Base-by-base conservation (phyloP, 2,329 filamentous ascomycete genomes). In the Phialophora tarda region DNA sequence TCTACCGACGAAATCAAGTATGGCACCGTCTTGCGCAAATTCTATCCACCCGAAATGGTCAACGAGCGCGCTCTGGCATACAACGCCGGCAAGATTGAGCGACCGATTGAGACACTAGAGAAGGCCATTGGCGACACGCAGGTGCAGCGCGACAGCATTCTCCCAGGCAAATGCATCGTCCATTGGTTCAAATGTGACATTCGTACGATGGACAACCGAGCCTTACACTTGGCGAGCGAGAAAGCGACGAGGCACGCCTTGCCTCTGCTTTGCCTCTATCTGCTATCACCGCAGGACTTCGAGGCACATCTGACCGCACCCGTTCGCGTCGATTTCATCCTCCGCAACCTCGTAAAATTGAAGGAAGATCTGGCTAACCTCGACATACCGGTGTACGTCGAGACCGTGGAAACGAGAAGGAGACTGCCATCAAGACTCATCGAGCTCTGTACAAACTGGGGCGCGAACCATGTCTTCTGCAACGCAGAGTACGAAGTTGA, bases 401-500 rank as follows among this genome's bases (percentile, higher is more conserved):
- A 92, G 77, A 91, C 87, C 0, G 84, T 92, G 6, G 84, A 88
- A 61, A 85, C 86, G 72, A 82, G 93, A 38, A 89, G 83, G 69
- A 78, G 82, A 0, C 82, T 95, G 0, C 85, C 88, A 0, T 77
- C 76, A 1, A 82, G 88, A 3, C 81, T 97, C 10, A 72, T 90
- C 1, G 84, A 88, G 59, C 79, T 93, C 48, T 86, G 90, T 75
- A 80, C 86, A 32, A 80, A 87, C 67, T 97, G 92, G 92, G 86
- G 86, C 0, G 89, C 87, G 0, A 89, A 83, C 57, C 90, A 95
- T 73, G 71, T 97, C 2, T 96, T 88, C 73, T 88, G 90, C 56
- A 97, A 96, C 74, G 87, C 93, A 64, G 93, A 97, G 76, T 97
- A 96, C 73, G 93, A 97, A 76, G 92, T 96, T 0, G 93, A 97